These are phyloP conservation scores for Vigna nakashimae DNA, from an alignment of 306 rosid genomes.

Conservation along the genomic window DNA sequence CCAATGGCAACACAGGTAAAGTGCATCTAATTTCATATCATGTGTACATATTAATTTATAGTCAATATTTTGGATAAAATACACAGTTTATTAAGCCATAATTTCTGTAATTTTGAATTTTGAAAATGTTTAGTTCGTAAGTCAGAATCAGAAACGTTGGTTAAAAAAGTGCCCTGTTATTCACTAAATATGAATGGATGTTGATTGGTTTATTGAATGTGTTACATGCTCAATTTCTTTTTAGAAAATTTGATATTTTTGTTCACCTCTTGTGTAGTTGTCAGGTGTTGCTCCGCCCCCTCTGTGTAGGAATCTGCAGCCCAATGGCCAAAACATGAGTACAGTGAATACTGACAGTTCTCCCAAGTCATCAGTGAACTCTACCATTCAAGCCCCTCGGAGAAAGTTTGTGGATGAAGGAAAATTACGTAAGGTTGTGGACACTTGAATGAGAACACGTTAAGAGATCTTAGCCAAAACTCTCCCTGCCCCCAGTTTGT, in stretches of 20 bases:
- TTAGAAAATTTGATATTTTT: constrained; percentile 36
- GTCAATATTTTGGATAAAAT: background rate
- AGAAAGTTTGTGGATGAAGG: constrained; percentile 98
- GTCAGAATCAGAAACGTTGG: background rate
- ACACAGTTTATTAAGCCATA: constrained; percentile 11
- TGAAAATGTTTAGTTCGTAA: constrained; percentile 11
- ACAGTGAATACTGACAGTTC: constrained; percentile 69
- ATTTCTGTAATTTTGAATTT: constrained; percentile 36
- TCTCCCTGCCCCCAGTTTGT: background rate
- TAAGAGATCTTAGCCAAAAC: constrained; percentile 18
- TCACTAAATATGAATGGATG: background rate
- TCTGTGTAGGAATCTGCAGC: constrained; percentile 75
- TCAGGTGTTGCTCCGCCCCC: constrained; percentile 93
- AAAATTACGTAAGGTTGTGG: constrained; percentile 84
- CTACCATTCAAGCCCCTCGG: constrained; percentile 94
- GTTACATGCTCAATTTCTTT: constrained; percentile 25
- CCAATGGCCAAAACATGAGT: constrained; percentile 71
- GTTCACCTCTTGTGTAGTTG: constrained; percentile 66
- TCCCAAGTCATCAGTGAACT: constrained; percentile 81
- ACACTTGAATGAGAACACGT: background rate
- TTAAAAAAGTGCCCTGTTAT: constrained; percentile 2
- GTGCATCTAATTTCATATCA: constrained; percentile 34
- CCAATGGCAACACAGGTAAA: constrained; percentile 85
- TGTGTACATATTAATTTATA: background rate
- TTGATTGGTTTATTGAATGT: constrained; percentile 21